A percentile compares a stretch with the other conserved stretches of the same genome.
Evolutionary conservation across 1,139 yeast species (phyloP).

Genomic region (Geotrichum macrosporum): DNA sequence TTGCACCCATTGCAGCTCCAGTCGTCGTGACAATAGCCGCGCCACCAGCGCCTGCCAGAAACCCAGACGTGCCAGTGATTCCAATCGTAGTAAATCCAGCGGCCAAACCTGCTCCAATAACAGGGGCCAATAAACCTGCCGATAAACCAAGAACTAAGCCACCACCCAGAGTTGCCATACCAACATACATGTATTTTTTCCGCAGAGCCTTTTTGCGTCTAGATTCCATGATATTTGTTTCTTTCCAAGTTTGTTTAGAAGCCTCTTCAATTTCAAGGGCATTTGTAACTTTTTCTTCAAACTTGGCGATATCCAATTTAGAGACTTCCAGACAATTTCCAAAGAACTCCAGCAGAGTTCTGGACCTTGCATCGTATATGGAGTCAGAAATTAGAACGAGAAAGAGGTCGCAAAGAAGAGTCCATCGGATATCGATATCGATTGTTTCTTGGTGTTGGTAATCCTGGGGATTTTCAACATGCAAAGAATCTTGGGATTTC

Average conservation of each 20-base stretch:
- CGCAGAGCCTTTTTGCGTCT: conserved; percentile 62
- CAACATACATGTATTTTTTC: conserved; percentile 78
- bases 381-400: conserved; percentile 77
- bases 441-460: conserved; percentile 40
- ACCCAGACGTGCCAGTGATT: conserved; percentile 83
- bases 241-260: conserved; percentile 69
- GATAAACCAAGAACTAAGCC: conserved; percentile 90
- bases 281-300: conserved; percentile 86
- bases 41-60: conserved; percentile 95
- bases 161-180: conserved; percentile 96
- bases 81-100: conserved; percentile 97
- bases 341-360: conserved; percentile 65
- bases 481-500: conserved; percentile 24
- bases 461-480: conserved; percentile 38
- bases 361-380: conserved; percentile 81
- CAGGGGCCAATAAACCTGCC: conserved; percentile 94
- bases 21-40: conserved; percentile 90
- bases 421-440: conserved; percentile 85
- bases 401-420: conserved; percentile 84
- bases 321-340: conserved; percentile 58
- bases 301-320: conserved; percentile 69
- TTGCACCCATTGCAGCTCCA: conserved; percentile 87
- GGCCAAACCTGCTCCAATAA: conserved; percentile 96
- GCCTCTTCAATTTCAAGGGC: conserved; percentile 82
- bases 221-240: conserved; percentile 61